Conservation (phyloP, 1,139 yeast species). For the Kodamaea sp. region DNA sequence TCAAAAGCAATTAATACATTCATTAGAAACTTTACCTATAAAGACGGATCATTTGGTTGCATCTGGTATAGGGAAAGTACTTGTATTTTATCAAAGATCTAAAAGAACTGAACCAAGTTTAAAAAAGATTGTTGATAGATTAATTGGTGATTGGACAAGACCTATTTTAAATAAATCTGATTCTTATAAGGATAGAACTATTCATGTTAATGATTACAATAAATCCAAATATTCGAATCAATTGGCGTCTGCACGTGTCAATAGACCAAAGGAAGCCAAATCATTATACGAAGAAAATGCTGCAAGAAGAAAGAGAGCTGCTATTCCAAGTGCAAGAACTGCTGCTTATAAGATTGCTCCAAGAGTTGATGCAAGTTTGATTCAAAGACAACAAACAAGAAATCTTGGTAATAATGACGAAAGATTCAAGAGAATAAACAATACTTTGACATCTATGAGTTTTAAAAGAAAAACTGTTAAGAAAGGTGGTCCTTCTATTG, state of each 20-base stretch:
- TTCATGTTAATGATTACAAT: constrained; percentile 69
- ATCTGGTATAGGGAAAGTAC: constrained; percentile 89
- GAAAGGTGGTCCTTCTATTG: constrained; percentile 75
- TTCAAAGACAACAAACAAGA: constrained; percentile 35
- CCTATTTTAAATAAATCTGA: constrained; percentile 96
- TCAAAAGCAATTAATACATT: constrained; percentile 78
- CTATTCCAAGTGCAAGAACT: constrained; percentile 86
- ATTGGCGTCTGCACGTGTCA: constrained; percentile 33
- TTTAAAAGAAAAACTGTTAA: constrained; percentile 42
- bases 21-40: constrained; percentile 77
- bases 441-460: constrained; percentile 48
- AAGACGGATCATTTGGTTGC: constrained; percentile 94
- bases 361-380: constrained; percentile 51
- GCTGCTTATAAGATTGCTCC: constrained; percentile 93
- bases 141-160: constrained; percentile 97
- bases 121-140: constrained; percentile 82
- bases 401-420: constrained; percentile 66
- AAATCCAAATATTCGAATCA: constrained; percentile 51
- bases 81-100: constrained; percentile 89
- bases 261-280: constrained; percentile 42
- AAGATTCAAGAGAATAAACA: constrained; percentile 69
- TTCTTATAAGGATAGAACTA: constrained; percentile 84
- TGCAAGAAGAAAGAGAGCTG: constrained; percentile 89
- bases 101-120: constrained; percentile 84
- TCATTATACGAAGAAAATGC: constrained; percentile 85